Evolutionary conservation across 495 filamentous ascomycete species (phyloP).

Genomic region (Tuber microsphaerosporum): DNA sequence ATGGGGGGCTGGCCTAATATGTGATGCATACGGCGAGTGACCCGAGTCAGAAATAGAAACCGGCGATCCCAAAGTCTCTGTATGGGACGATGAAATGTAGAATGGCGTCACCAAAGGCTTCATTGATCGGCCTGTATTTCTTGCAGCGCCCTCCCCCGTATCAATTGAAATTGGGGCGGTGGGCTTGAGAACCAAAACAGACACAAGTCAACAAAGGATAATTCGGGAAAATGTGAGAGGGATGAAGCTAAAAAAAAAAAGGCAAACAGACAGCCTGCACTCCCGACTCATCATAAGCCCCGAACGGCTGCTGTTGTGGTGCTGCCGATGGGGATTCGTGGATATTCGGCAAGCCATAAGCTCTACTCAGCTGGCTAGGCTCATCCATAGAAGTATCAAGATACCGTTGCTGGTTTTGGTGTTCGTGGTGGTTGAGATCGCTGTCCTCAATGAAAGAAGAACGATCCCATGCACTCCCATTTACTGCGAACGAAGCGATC

Average conservation of each 20-base stretch:
- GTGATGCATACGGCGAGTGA: slow-evolving; percentile 19
- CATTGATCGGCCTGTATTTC: slow-evolving; percentile 19
- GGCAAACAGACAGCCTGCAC: slow-evolving; percentile 17
- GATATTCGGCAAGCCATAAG: slow-evolving; percentile 20
- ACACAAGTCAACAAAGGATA: slow-evolving; percentile 16
- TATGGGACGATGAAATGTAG: slow-evolving; percentile 20
- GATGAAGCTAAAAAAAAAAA: slow-evolving; percentile 6
- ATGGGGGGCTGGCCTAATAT: slow-evolving; percentile 9
- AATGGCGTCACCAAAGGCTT: slow-evolving; percentile 22
- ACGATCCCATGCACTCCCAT: slow-evolving; percentile 18
- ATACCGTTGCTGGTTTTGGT: slow-evolving; percentile 19
- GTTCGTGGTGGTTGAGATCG: background rate
- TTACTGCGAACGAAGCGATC: slow-evolving; percentile 18
- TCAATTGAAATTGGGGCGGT: slow-evolving; percentile 10
- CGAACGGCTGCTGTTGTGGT: slow-evolving; percentile 18
- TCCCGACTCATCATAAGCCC: slow-evolving; percentile 18
- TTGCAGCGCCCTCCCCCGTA: slow-evolving; percentile 8
- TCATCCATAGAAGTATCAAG: slow-evolving; percentile 16
- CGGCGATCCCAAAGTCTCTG: slow-evolving; percentile 16
- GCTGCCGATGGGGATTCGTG: slow-evolving; percentile 13
- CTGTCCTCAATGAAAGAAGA: slow-evolving; percentile 20
- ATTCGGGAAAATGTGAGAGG: slow-evolving; percentile 12
- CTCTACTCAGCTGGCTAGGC: slow-evolving; percentile 12
- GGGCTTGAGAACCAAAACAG: slow-evolving; percentile 21
- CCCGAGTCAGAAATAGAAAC: slow-evolving; percentile 10